phyloP scores from a whole-genome alignment of 1,284 basidiomycete species.

The Coniferiporia sulphurascens region DNA sequence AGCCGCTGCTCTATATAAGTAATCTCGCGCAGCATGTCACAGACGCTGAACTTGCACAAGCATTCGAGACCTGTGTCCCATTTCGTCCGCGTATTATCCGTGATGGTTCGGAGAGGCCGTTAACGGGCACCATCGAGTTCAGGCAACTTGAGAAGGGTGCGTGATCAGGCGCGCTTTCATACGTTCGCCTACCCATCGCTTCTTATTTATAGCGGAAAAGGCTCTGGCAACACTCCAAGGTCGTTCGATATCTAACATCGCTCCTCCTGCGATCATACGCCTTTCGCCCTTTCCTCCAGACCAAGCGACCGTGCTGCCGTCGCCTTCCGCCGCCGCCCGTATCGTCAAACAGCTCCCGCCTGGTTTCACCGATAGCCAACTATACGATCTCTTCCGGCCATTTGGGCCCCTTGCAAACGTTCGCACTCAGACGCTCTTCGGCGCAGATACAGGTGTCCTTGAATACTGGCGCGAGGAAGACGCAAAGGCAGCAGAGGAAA shows the following conservation, averaged over 20 bases:
- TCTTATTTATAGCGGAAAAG: conserved; percentile 66
- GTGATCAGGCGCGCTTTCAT: conserved; percentile 23
- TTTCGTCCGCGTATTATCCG: conserved; percentile 71
- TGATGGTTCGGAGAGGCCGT: conserved; percentile 45
- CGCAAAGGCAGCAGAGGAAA: conserved; percentile 69
- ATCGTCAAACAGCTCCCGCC: conserved; percentile 72
- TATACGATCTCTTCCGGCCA: conserved; percentile 72
- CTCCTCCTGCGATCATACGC: conserved; percentile 53
- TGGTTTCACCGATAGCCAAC: conserved; percentile 58
- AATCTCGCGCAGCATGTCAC: conserved; percentile 64
- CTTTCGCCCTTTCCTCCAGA: conserved; percentile 73
- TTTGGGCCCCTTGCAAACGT: conserved; percentile 70
- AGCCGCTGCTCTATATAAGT: conserved; percentile 73
- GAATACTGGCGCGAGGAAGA: conserved; percentile 90
- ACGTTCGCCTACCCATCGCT: conserved; percentile 8
- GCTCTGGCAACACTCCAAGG: conserved; percentile 78
- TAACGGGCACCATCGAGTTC: conserved; percentile 73
- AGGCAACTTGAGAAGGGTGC: conserved; percentile 72
- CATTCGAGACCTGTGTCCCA: conserved; percentile 68
- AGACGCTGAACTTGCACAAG: conserved; percentile 67
- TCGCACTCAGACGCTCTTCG: conserved; percentile 65
- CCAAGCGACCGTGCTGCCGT: conserved; percentile 65
- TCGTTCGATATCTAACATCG: conserved; percentile 57
- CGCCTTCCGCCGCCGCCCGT: conserved; percentile 67
- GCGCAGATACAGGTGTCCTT: conserved; percentile 49